phyloP scores from a whole-genome alignment of 164 flowering plant species.

The Warburgia ugandensis region DNA sequence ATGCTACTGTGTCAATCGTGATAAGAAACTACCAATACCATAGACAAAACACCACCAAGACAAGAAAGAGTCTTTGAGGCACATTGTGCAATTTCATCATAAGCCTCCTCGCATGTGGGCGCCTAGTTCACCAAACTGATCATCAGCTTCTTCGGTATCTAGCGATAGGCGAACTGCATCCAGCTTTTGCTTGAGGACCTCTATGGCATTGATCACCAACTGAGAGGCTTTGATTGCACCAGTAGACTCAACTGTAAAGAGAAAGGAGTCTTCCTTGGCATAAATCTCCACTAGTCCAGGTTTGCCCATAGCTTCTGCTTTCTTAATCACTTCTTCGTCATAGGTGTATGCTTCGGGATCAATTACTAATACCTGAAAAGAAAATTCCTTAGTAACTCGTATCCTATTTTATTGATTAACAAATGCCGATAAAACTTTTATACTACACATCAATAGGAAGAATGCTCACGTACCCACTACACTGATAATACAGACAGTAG shows the following conservation, averaged over 20 bases:
- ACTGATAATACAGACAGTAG: too few relatives aligned
- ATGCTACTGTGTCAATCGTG: too few relatives aligned
- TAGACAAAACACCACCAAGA: too few relatives aligned
- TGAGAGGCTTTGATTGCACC: constrained; percentile 91
- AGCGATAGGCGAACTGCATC: constrained; percentile 88
- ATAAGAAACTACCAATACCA: too few relatives aligned
- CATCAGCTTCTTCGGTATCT: constrained; percentile 87
- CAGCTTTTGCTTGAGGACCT: constrained; percentile 77
- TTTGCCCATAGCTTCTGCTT: constrained; percentile 91
- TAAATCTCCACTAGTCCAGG: constrained; percentile 84
- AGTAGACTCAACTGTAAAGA: constrained; percentile 92
- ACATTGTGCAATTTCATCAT: too few relatives aligned
- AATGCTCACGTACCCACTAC: too few relatives aligned
- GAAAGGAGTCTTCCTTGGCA: constrained; percentile 84
- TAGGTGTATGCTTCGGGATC: constrained; percentile 90
- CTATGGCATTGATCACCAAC: constrained; percentile 80
- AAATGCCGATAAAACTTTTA: background rate
- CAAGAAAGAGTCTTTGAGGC: too few relatives aligned
- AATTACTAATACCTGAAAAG: constrained; percentile 57
- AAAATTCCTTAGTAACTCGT: too few relatives aligned
- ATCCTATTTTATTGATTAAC: background rate
- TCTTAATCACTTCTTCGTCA: constrained; percentile 93
- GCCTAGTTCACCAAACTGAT: constrained; percentile 86
- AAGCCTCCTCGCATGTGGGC: constrained; percentile 95
- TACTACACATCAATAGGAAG: background rate